Percentiles rank a stretch among this genome's conserved stretches.
Evolutionary conservation across 208 protist genomes (phyloP).

Genomic region (Trypanosoma boissoni): DNA sequence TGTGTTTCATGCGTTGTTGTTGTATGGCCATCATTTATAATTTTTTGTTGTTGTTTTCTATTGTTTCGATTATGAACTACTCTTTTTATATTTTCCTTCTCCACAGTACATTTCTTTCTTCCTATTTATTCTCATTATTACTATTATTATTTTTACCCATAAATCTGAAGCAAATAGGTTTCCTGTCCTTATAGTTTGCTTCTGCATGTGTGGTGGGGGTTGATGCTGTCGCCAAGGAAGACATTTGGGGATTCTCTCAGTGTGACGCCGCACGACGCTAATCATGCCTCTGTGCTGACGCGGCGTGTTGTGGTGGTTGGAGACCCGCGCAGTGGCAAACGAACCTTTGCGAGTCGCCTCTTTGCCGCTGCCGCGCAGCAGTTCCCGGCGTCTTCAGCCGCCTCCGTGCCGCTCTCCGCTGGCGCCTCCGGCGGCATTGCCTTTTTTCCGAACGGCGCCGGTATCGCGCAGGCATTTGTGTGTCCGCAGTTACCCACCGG

Average conservation of each 20-base stretch:
- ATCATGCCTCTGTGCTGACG: constrained; percentile 35
- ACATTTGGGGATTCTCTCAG: constrained; percentile 53
- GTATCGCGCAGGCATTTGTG: constrained; percentile 68
- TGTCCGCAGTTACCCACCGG: constrained; percentile 48
- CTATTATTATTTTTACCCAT: constrained; percentile 3
- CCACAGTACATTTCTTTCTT: too few relatives aligned
- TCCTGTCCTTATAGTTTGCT: too few relatives aligned
- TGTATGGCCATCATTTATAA: too few relatives aligned
- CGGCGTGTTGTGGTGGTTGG: constrained; percentile 70
- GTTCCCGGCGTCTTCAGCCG: constrained; percentile 18
- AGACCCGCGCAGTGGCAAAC: constrained; percentile 65
- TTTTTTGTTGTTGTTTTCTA: constrained; percentile 12
- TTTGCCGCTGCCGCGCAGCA: constrained; percentile 59
- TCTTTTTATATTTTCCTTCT: background rate
- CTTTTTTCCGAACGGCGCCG: constrained; percentile 47
- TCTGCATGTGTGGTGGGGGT: too few relatives aligned
- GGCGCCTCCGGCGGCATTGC: too few relatives aligned
- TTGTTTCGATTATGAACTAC: background rate
- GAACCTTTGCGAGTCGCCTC: constrained; percentile 60
- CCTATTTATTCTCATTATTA: background rate
- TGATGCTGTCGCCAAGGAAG: constrained; percentile 5
- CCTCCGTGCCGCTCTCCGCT: background rate
- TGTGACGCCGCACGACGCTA: constrained; percentile 34
- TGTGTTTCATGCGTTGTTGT: too few relatives aligned
- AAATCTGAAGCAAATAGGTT: too few relatives aligned